A percentile compares a stretch with the other conserved stretches of the same genome.
Evolutionary conservation across 352 stramenopile species (phyloP).

Genomic region (Phytophthora meadii): DNA sequence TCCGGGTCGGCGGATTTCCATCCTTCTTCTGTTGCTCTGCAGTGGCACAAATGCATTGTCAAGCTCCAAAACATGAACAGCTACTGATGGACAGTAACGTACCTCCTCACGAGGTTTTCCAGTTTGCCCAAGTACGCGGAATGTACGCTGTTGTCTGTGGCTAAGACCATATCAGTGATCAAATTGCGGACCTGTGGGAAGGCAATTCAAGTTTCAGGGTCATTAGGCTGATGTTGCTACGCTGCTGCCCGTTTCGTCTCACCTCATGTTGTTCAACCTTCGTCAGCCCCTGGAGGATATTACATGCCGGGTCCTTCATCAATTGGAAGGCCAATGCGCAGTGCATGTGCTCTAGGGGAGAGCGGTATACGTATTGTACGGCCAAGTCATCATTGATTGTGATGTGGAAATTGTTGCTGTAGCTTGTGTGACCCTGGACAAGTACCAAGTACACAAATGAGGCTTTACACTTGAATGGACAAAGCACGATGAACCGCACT

Average conservation of each 20-base stretch:
- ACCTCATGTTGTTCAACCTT: slow-evolving; percentile 82
- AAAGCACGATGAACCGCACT: slow-evolving; percentile 1
- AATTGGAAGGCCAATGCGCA: slow-evolving; percentile 82
- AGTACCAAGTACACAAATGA: background rate
- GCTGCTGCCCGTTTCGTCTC: background rate
- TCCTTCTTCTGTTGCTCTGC: slow-evolving; percentile 47
- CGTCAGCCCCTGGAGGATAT: slow-evolving; percentile 77
- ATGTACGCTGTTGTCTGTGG: slow-evolving; percentile 90
- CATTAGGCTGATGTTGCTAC: background rate
- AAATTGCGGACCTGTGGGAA: slow-evolving; percentile 62
- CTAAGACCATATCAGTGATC: slow-evolving; percentile 88
- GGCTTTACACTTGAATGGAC: background rate
- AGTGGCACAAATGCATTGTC: slow-evolving; percentile 1
- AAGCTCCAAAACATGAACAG: background rate
- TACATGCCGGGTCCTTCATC: slow-evolving; percentile 71
- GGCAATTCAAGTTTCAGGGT: background rate
- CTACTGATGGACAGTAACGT: slow-evolving; percentile 2
- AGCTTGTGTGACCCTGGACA: slow-evolving; percentile 82
- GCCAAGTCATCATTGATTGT: slow-evolving; percentile 80
- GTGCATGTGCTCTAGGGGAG: slow-evolving; percentile 89
- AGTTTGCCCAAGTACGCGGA: slow-evolving; percentile 81
- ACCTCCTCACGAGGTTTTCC: slow-evolving; percentile 73
- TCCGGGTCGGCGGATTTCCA: slow-evolving; percentile 68
- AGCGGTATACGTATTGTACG: slow-evolving; percentile 84
- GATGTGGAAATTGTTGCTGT: slow-evolving; percentile 91